These are phyloP conservation scores for Acer saccharum DNA, from an alignment of 345 rosid species.

Conservation along the genomic window DNA sequence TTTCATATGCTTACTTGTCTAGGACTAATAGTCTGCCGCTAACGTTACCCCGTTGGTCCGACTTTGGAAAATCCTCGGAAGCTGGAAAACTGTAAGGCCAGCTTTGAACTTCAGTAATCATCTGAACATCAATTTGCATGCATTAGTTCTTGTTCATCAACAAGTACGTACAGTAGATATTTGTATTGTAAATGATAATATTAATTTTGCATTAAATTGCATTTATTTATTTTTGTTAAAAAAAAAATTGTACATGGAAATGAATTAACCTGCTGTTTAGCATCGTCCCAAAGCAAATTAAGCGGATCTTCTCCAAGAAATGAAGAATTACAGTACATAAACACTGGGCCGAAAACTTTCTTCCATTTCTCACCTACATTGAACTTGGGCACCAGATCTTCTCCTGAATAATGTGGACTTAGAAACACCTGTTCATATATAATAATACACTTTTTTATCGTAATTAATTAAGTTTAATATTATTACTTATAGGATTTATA, in stretches of 20 bases:
- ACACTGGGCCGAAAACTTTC: conserved; percentile 80
- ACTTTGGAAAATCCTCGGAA: conserved; percentile 53
- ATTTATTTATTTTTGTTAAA: neutral
- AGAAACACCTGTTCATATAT: conserved; percentile 58
- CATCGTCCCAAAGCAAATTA: conserved; percentile 58
- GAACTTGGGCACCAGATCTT: conserved; percentile 68
- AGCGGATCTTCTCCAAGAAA: conserved; percentile 17
- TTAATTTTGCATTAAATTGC: neutral
- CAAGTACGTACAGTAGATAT: too few relatives aligned
- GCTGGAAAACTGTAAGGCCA: conserved; percentile 74
- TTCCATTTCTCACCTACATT: conserved; percentile 73
- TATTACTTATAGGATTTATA: too few relatives aligned
- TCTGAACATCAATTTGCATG: conserved; percentile 24
- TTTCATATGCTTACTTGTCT: conserved; percentile 39
- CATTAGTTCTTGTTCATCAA: too few relatives aligned
- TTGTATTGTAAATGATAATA: too few relatives aligned
- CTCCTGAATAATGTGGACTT: conserved; percentile 86
- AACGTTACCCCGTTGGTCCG: conserved; percentile 48
- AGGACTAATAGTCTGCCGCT: conserved; percentile 49
- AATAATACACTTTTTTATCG: too few relatives aligned
- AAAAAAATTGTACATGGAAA: neutral
- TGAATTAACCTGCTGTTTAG: conserved; percentile 51
- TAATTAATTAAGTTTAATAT: too few relatives aligned
- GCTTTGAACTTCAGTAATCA: conserved; percentile 44
- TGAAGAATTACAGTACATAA: conserved; percentile 49